A percentile compares a stretch with the other conserved stretches of the same genome.
Conservation (phyloP, 352 stramenopile species). For the Phytopythium kandeliae region DNA sequence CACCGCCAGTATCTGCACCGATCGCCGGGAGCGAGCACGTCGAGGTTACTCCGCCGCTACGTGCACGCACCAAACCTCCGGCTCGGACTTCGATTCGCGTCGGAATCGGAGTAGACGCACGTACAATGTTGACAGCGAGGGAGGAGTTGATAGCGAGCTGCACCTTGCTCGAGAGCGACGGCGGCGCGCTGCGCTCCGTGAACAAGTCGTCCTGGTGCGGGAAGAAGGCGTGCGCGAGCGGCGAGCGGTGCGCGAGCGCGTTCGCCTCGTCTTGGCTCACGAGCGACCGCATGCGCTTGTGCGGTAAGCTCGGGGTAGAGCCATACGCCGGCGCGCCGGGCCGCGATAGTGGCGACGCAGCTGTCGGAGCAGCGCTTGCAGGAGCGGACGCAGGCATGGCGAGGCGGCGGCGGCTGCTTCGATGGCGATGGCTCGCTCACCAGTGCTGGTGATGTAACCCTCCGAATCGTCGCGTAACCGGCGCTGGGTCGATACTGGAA, state of each 20-base stretch:
- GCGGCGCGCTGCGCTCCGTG: constrained; percentile 25
- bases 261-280: constrained; percentile 4
- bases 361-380: neutral
- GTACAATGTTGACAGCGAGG: constrained; percentile 63
- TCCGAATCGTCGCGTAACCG: too few relatives aligned
- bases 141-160: constrained; percentile 68
- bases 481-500: too few relatives aligned
- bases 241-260: constrained; percentile 33
- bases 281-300: constrained; percentile 7
- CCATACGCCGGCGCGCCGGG: neutral
- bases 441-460: too few relatives aligned
- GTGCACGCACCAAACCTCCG: too few relatives aligned
- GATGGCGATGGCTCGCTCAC: too few relatives aligned
- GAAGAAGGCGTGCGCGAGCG: constrained; percentile 64
- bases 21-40: too few relatives aligned
- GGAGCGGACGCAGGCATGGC: neutral
- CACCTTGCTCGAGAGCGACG: constrained; percentile 38
- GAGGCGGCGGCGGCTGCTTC: neutral
- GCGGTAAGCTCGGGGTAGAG: neutral
- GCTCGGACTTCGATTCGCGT: too few relatives aligned
- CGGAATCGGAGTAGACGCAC: constrained; percentile 18
- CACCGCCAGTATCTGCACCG: constrained; percentile 40
- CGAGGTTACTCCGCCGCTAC: neutral
- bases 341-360: neutral
- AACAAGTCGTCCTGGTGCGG: constrained; percentile 58